These are phyloP conservation scores for Xerocomellus dryophilus DNA, from an alignment of 768 basidiomycete genomes.

Conservation along the genomic window DNA sequence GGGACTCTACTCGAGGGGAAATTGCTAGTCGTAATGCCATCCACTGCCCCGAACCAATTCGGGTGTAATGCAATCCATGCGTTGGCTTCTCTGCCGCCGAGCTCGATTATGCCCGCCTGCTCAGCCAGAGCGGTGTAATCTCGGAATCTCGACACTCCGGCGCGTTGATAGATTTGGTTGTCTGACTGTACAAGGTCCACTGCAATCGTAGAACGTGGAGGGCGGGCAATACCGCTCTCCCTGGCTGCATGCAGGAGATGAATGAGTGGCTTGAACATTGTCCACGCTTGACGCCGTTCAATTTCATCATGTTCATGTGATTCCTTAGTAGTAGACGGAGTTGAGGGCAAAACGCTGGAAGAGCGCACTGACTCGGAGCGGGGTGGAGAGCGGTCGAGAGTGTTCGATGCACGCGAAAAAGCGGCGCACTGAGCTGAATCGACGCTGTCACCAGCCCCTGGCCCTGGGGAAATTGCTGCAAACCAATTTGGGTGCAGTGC, in stretches of 20 bases:
- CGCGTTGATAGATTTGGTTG: conserved; percentile 24
- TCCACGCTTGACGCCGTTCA: conserved; percentile 14
- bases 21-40: background rate
- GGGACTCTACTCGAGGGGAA: background rate
- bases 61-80: conserved; percentile 32
- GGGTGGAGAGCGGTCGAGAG: too few relatives aligned
- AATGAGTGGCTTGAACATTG: conserved; percentile 32
- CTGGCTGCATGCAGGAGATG: conserved; percentile 20
- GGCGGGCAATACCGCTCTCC: conserved; percentile 30
- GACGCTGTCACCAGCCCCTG: too few relatives aligned
- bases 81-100: conserved; percentile 11
- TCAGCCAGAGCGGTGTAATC: conserved; percentile 30
- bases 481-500: conserved; percentile 26
- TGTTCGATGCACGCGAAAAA: too few relatives aligned
- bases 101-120: conserved; percentile 24
- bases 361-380: too few relatives aligned
- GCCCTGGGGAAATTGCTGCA: too few relatives aligned
- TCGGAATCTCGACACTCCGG: conserved; percentile 26
- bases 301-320: conserved; percentile 4
- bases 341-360: too few relatives aligned
- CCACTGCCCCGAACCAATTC: conserved; percentile 17
- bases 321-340: background rate
- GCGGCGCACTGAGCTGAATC: too few relatives aligned
- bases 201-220: conserved; percentile 41
- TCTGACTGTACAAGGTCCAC: conserved; percentile 31